Base-by-base conservation (phyloP, 441 rosid genomes). In the Gossypium davidsonii region DNA sequence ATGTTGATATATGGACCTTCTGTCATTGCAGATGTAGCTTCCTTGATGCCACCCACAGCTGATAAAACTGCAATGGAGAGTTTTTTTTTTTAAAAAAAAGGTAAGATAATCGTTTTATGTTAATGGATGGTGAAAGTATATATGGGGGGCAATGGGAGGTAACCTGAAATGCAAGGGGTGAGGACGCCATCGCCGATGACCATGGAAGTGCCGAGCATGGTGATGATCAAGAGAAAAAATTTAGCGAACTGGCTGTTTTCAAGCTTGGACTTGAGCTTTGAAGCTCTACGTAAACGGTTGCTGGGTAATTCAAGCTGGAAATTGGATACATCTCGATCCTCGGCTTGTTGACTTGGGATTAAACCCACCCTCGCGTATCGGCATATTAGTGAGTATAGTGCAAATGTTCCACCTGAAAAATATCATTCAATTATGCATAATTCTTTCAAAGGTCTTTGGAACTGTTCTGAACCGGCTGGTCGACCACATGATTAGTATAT, bases 171-270 rank as follows among this genome's bases (percentile, higher is more conserved):
- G 78, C 82, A 81, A 8, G 92, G 89, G 11, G 89, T 85, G 37
- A 88, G 85, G 67, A 88, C 83, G 0, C 93, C 90, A 55, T 85
- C 93, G 1, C 88, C 93, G 28, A 89, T 89, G 64, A 89, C 87
- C 86, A 89, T 83, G 76, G 90, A 87, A 75, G 93, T 85, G 2
- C 89, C 90, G 2, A 87, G 87, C 85, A 86, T 78, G 71, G 92
- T 83, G 53, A 83, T 83, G 3, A 87, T 67, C 62, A 89, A 74
- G 1, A 89, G 76, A 57, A 85, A 77, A 34, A n/a, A 58, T 78
- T 88, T 79, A 9, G 86, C 83, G 1, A 73, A 76, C 0, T 1
- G 28, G 73, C 85, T 83, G 3, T 72, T 73, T 77, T 87, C 90
- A 0, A 87, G 72, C 78, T n/a, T 74, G 5, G 73, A 53, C 80